Base-by-base conservation (phyloP, 306 rosid genomes). In the Vicia villosa region DNA sequence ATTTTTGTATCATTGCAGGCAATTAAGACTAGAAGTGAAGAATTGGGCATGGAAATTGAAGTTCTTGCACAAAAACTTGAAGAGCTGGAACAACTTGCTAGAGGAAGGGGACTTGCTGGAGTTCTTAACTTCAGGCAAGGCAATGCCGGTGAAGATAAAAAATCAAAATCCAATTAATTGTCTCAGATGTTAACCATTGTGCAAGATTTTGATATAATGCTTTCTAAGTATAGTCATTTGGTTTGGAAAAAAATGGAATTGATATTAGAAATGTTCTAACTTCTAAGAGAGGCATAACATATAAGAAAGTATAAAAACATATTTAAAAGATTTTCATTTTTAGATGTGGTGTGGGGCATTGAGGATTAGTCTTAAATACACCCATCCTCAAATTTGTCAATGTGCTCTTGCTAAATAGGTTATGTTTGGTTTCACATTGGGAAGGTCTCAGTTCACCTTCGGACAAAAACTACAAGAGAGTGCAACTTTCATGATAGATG, bases 41-140 rank as follows among this genome's bases (percentile, higher is more conserved):
- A 81, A 36, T 30, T 77, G 40, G 70, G 37, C 8, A 40, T 20
- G 61, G 77, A 77, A 69, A 22, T 73, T 50, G 68, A 69, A 74
- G 68, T 63, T 69, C 56, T 73, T 68, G 56, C 73, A 62, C 77
- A 68, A 45, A 83, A 80, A 72, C 30, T 89, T 19, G 80, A 83
- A 73, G 87, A 75, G 74, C 36, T 89, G 49, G 92, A 87, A 76
- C 73, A 78, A 32, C 82, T 79, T 68, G 82, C 85, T 17, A 89
- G 84, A 70, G 83, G 79, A 64, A 75, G 80, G 52, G 87, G 92
- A 37, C 75, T 87, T 43, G 5, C 79, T 5, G 83, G 88, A n/a
- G 40, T 75, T 49, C 59, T 83, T 52, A 76, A 80, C 59, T 73
- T 85, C 75, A 78, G 70, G 79, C 79, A 80, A 41, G 37, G 67